A percentile compares a stretch with the other conserved stretches of the same genome.
Conservation (phyloP, 257 asterid genomes). For the Solanum piurae region DNA sequence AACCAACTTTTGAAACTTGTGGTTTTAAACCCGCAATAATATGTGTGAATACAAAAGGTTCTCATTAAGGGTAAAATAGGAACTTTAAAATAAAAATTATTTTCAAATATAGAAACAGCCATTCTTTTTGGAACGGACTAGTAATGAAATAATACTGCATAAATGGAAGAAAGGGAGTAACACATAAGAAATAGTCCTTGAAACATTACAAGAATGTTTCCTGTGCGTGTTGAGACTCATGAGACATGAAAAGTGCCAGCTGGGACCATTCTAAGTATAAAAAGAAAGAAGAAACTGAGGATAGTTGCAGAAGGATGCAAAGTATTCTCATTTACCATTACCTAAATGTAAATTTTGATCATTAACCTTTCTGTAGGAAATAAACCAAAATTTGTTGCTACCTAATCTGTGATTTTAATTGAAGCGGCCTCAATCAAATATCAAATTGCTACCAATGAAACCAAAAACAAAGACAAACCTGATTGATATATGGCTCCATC, state of each 20-base stretch:
- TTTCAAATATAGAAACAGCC: not conserved
- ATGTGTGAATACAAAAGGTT: not conserved
- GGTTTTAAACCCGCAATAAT: not conserved
- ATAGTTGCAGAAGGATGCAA: not conserved
- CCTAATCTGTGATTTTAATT: not conserved
- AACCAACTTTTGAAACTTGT: not conserved
- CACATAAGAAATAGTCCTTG: not conserved
- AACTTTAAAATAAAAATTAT: not conserved
- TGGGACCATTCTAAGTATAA: not conserved
- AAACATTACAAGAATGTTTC: not conserved
- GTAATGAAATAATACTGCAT: not conserved
- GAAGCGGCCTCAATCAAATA: not conserved
- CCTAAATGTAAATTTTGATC: not conserved
- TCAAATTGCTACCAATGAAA: conserved; percentile 8
- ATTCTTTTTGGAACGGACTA: not conserved
- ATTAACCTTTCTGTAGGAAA: not conserved
- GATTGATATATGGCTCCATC: conserved; percentile 99
- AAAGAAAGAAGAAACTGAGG: not conserved
- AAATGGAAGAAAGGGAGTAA: not conserved
- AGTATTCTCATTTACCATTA: not conserved
- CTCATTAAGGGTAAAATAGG: not conserved
- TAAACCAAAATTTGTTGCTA: not conserved
- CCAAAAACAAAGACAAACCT: conserved; percentile 39
- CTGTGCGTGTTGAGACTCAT: not conserved
- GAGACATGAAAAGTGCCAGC: not conserved